Conservation (phyloP, 2,329 filamentous ascomycete genomes). For the Pseudogymnoascus sp. region DNA sequence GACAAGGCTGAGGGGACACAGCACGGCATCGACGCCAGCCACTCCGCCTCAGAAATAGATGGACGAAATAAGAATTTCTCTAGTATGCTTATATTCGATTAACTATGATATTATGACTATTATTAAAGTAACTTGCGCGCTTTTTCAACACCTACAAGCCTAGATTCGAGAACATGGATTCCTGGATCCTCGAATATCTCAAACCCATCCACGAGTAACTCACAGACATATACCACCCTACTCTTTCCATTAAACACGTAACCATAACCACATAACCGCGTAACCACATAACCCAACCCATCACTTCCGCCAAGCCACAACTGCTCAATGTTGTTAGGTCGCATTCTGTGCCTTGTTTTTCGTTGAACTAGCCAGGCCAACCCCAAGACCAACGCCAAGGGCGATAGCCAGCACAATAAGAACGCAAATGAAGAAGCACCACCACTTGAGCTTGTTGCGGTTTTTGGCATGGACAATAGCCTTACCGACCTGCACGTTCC, state of each 20-base stretch:
- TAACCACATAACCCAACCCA: neutral
- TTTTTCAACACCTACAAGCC: neutral
- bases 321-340: neutral
- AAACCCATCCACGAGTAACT: neutral
- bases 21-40: conserved; percentile 1
- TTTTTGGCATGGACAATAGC: conserved; percentile 62
- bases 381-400: conserved; percentile 42
- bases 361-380: conserved; percentile 21
- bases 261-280: neutral
- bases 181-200: neutral
- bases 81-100: neutral
- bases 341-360: neutral
- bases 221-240: neutral
- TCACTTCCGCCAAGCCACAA: neutral
- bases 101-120: neutral
- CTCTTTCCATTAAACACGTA: conserved; percentile 8
- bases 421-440: conserved; percentile 57
- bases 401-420: conserved; percentile 52
- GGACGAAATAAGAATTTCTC: neutral
- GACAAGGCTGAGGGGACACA: neutral
- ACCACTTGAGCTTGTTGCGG: conserved; percentile 75
- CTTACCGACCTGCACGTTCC: conserved; percentile 61
- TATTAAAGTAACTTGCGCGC: neutral
- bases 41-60: neutral
- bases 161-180: neutral